Conservation (phyloP, 805 yeast species). For the Barnettozyma sp. region DNA sequence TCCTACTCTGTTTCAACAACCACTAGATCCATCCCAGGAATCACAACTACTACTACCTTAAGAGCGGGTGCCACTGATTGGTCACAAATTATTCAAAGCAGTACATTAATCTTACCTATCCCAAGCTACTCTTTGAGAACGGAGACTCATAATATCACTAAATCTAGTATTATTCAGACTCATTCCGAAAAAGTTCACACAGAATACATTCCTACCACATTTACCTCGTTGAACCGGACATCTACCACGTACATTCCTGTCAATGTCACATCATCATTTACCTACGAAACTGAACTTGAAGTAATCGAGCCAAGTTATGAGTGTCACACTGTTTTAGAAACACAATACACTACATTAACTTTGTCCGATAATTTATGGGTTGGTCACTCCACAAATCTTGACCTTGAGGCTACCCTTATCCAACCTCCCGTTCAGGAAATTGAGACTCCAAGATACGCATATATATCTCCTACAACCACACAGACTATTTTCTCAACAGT, state of each 20-base stretch:
- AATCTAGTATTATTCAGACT: constrained; percentile 2
- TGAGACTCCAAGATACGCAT: constrained; percentile 9
- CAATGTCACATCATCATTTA: constrained; percentile 1
- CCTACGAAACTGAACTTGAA: constrained; percentile 1
- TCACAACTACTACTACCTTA: not conserved
- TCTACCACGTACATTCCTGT: constrained; percentile 11
- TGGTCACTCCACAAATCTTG: constrained; percentile 11
- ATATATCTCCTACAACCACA: constrained; percentile 13
- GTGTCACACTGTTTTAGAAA: constrained; percentile 10
- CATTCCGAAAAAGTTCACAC: constrained; percentile 5
- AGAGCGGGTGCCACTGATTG: constrained; percentile 5
- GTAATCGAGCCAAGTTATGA: constrained; percentile 5
- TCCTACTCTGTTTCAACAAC: constrained; percentile 11
- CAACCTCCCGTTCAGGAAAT: constrained; percentile 8
- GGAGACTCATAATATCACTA: constrained; percentile 1
- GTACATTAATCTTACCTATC: constrained; percentile 16
- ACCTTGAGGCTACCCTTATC: constrained; percentile 1
- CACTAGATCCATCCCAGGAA: constrained; percentile 12
- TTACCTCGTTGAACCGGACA: constrained; percentile 10
- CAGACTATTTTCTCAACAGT: constrained; percentile 11
- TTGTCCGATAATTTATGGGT: constrained; percentile 16
- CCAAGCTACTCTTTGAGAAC: constrained; percentile 8
- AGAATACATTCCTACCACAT: constrained; percentile 7
- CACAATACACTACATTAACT: constrained; percentile 13
- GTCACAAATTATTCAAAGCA: constrained; percentile 3